phyloP scores from a whole-genome alignment of 2,329 filamentous ascomycete genomes.

The Hypoxylon sp. region DNA sequence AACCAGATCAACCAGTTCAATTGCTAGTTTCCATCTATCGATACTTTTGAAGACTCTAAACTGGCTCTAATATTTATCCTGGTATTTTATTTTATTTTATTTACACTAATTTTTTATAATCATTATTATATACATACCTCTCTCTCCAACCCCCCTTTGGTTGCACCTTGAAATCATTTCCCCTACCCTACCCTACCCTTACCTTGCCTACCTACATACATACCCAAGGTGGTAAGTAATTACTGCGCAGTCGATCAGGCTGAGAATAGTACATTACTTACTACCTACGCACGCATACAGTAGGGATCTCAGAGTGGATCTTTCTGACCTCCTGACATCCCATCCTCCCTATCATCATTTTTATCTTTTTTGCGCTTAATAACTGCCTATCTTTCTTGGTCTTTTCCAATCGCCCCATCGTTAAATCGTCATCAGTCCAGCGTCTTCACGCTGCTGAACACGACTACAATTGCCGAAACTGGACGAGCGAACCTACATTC shows the following conservation, averaged over 20 bases:
- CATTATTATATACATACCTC: slow-evolving; percentile 9
- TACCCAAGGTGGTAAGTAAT: slow-evolving; percentile 14
- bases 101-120: not conserved
- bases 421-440: slow-evolving; percentile 29
- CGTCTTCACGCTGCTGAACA: slow-evolving; percentile 31
- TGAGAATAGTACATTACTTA: slow-evolving; percentile 26
- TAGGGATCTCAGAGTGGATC: slow-evolving; percentile 41
- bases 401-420: slow-evolving; percentile 29
- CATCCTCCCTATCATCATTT: slow-evolving; percentile 42
- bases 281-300: slow-evolving; percentile 14
- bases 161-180: slow-evolving; percentile 6
- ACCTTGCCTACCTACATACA: slow-evolving; percentile 9
- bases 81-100: slow-evolving; percentile 3
- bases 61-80: slow-evolving; percentile 3
- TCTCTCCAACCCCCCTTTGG: slow-evolving; percentile 1
- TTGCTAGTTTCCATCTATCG: slow-evolving; percentile 3
- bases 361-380: slow-evolving; percentile 42
- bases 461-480: slow-evolving; percentile 26
- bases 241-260: slow-evolving; percentile 24
- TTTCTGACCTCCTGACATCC: slow-evolving; percentile 45
- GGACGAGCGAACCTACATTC: slow-evolving; percentile 34
- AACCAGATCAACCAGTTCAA: not conserved
- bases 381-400: slow-evolving; percentile 35
- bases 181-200: slow-evolving; percentile 4
- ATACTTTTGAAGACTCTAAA: slow-evolving; percentile 1